These are phyloP conservation scores for Boletus subparvulus DNA, from an alignment of 768 basidiomycete genomes.

Conservation along the genomic window DNA sequence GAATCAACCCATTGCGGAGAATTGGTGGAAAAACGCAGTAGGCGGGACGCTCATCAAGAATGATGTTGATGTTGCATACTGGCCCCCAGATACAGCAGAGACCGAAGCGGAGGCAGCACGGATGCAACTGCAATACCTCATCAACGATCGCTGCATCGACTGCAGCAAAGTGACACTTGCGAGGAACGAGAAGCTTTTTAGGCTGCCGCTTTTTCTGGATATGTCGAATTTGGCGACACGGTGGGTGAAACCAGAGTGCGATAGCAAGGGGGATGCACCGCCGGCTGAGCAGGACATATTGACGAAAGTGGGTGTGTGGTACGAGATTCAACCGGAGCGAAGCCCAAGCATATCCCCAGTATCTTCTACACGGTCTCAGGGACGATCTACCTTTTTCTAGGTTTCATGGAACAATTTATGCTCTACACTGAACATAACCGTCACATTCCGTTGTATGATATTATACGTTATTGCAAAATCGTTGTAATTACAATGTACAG, in stretches of 20 bases:
- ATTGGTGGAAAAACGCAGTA: constrained; percentile 20
- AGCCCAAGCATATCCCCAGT: neutral
- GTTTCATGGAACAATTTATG: neutral
- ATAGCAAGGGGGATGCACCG: neutral
- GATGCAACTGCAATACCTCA: constrained; percentile 13
- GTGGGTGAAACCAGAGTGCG: constrained; percentile 11
- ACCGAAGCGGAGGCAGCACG: neutral
- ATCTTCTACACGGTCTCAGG: neutral
- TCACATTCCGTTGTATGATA: neutral
- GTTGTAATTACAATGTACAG: neutral
- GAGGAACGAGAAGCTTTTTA: constrained; percentile 15
- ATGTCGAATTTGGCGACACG: constrained; percentile 5
- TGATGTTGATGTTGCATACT: constrained; percentile 13
- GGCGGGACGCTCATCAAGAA: neutral
- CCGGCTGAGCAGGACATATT: constrained; percentile 13
- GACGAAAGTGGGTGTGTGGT: constrained; percentile 24
- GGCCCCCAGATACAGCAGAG: neutral
- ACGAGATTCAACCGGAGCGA: neutral
- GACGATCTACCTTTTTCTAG: neutral
- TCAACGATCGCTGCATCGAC: constrained; percentile 24
- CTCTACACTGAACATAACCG: neutral
- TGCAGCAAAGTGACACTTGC: constrained; percentile 8
- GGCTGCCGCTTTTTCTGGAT: constrained; percentile 12
- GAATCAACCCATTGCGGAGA: constrained; percentile 13
- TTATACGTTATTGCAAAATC: neutral